Base-by-base conservation (phyloP, 1,284 basidiomycete genomes). In the Rhodotorula glutinis region DNA sequence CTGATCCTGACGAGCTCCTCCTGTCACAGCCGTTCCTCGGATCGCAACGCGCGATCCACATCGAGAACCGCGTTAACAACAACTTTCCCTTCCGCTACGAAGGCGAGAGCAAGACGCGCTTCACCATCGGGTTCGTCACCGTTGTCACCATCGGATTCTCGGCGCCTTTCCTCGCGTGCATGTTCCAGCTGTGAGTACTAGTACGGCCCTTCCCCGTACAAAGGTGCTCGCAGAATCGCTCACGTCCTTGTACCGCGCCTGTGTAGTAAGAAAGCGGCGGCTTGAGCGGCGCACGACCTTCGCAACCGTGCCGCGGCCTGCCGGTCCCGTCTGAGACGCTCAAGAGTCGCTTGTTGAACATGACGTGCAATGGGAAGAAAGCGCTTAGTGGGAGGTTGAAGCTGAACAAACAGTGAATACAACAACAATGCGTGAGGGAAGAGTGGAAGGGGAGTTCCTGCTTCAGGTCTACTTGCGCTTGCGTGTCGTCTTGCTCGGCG, bases 1-100 rank as follows among this genome's bases (percentile, higher is more conserved):
- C 46, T 38, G 57, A 57, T 30, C 21, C 30, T n/a, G 1, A 19
- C 21, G 10, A 2, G 1, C 29, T 16, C 21, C 25, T 7, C 17
- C 13, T 10, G 17, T 10, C 40, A 25, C 49, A 27, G 13, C 27
- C 25, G 49, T 8, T 8, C 10, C 38, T 43, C 44, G 8, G 14
- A 8, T 14, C 23, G 23, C 7, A 10, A 19, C 58, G 58, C 58
- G 1, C 25, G 10, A 52, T n/a, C 38, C 58, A 59, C 27, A 49
- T 52, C 25, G 58, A 59, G 4, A 59, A 52, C 49, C 25, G 19
- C 14, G 58, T 52, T 17, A 30, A 43, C 40, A 41, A 52, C 38
- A 59, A 43, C 40, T 43, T 52, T 13, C 58, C 58, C 1, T 59
- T 59, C 58, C 41, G 27, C 17, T 52, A 59, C 49, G 40, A 52